Percentiles rank a stretch among this genome's conserved stretches.
Evolutionary conservation across 2,329 filamentous ascomycete species (phyloP).

Genomic region (Aspergillus thermomutatus): DNA sequence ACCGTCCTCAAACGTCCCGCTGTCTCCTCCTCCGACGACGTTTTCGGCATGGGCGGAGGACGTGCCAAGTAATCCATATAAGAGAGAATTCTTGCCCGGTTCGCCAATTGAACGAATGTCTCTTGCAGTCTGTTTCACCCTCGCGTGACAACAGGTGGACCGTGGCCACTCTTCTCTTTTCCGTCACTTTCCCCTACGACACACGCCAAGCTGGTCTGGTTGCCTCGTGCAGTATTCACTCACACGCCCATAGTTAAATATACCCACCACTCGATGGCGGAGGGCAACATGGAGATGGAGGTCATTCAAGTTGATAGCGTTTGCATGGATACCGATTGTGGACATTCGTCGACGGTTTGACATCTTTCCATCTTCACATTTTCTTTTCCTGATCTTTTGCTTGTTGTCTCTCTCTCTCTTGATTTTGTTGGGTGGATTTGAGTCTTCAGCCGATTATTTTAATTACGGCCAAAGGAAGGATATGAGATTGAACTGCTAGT

Average conservation of each 20-base stretch:
- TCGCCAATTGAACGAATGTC: not conserved
- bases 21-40: slow-evolving; percentile 15
- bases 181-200: not conserved
- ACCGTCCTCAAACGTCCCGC: slow-evolving; percentile 8
- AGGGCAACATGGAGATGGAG: not conserved
- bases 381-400: not conserved
- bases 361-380: not conserved
- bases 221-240: not conserved
- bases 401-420: not conserved
- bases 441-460: slow-evolving; percentile 3
- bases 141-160: not conserved
- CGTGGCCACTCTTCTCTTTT: not conserved
- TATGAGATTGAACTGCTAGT: not conserved
- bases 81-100: not conserved
- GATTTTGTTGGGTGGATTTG: not conserved
- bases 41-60: slow-evolving; percentile 1
- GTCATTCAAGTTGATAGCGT: not conserved
- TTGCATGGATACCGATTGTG: not conserved
- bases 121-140: not conserved
- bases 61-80: slow-evolving; percentile 1
- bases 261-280: not conserved
- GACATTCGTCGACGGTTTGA: not conserved
- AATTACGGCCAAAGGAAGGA: not conserved
- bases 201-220: not conserved
- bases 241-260: not conserved